Conservation (phyloP, 2,329 filamentous ascomycete species). For the Hansfordia pulvinata region DNA sequence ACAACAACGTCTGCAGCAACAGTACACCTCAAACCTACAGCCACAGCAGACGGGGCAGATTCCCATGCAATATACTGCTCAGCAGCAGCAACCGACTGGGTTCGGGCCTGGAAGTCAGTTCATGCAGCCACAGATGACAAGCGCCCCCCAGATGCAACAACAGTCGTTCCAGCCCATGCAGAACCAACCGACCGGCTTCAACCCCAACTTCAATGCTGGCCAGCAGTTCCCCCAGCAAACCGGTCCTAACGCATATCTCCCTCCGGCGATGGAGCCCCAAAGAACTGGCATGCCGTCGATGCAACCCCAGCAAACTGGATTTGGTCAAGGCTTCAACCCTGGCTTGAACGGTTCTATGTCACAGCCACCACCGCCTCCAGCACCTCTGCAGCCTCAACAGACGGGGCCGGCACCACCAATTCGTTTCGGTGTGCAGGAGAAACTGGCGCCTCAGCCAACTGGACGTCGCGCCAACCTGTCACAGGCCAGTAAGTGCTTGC, state of each 20-base stretch:
- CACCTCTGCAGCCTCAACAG: conserved; percentile 61
- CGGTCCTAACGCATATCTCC: conserved; percentile 43
- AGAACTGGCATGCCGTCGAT: conserved; percentile 36
- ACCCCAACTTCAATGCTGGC: conserved; percentile 19
- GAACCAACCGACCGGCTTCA: conserved; percentile 52
- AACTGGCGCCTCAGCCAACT: conserved; percentile 73
- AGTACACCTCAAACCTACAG: conserved; percentile 28
- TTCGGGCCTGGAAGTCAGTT: conserved; percentile 26
- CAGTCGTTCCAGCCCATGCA: conserved; percentile 33
- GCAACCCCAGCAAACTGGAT: conserved; percentile 34
- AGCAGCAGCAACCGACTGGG: conserved; percentile 21
- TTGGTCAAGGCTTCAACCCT: conserved; percentile 32
- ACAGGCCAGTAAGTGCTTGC: conserved; percentile 78
- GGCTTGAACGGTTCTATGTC: conserved; percentile 36
- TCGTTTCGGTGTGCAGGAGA: conserved; percentile 77
- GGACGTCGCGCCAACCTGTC: conserved; percentile 81
- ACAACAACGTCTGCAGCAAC: conserved; percentile 52
- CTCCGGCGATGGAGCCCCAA: conserved; percentile 46
- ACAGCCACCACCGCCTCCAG: conserved; percentile 40
- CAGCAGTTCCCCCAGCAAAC: conserved; percentile 32
- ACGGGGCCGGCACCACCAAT: conserved; percentile 80
- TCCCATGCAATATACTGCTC: conserved; percentile 23
- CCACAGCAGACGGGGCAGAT: conserved; percentile 24
- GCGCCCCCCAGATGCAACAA: conserved; percentile 24
- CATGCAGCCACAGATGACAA: conserved; percentile 26